Evolutionary conservation across 495 filamentous ascomycete genomes (phyloP).

Genomic region (Astrothelium macrocarpum): DNA sequence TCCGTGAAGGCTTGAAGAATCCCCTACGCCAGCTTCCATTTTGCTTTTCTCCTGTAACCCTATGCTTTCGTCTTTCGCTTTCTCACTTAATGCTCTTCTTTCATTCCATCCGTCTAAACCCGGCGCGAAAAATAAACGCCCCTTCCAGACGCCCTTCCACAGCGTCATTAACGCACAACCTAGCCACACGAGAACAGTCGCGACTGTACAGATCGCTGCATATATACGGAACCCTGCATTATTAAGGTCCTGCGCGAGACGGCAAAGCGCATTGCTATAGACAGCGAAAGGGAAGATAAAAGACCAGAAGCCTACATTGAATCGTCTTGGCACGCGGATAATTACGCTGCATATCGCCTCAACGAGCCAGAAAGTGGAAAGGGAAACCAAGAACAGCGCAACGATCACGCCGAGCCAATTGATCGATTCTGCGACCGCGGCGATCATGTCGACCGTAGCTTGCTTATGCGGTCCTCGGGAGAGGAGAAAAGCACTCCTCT

Average conservation of each 20-base stretch:
- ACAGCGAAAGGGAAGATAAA: conserved; percentile 13
- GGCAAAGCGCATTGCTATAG: conserved; percentile 11
- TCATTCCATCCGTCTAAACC: conserved; percentile 5
- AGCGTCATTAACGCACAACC: conserved; percentile 10
- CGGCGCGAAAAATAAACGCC: conserved; percentile 4
- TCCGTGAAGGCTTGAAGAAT: not conserved
- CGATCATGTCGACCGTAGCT: not conserved
- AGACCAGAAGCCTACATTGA: conserved; percentile 17
- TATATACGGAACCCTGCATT: conserved; percentile 14
- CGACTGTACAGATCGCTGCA: conserved; percentile 9
- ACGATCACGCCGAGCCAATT: conserved; percentile 16
- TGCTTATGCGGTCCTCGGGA: not conserved
- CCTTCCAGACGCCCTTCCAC: conserved; percentile 4
- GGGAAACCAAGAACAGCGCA: conserved; percentile 9
- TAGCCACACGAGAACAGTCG: conserved; percentile 11
- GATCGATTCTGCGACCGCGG: not conserved
- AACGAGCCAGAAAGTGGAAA: conserved; percentile 13
- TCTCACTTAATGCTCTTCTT: not conserved
- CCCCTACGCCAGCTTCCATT: not conserved
- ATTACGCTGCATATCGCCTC: conserved; percentile 6
- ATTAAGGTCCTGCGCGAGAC: conserved; percentile 9
- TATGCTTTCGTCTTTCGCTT: not conserved
- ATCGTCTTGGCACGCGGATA: conserved; percentile 7
- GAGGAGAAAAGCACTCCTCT: not conserved
- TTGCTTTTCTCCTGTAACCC: not conserved